Evolutionary conservation across 495 filamentous ascomycete species (phyloP).

Genomic region (Arthonia radiata): DNA sequence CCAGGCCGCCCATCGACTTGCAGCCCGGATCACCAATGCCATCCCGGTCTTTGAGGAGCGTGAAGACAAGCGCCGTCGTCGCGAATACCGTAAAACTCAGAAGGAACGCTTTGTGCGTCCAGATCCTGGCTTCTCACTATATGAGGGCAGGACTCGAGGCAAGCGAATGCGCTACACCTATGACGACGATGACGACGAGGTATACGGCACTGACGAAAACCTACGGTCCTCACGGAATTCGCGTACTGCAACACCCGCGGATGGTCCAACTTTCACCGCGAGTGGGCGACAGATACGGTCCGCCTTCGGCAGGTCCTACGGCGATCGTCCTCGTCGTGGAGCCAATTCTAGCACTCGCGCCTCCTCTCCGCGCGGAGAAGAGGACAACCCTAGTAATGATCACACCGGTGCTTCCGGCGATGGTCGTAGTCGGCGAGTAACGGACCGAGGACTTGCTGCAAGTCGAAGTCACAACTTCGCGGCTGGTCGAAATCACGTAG

Average conservation of each 20-base stretch:
- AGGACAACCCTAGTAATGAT: conserved; percentile 6
- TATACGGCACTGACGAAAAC: conserved; percentile 36
- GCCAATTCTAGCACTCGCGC: too few species aligned
- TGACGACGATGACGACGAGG: conserved; percentile 39
- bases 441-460: conserved; percentile 2
- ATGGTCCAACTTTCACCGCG: conserved; percentile 62
- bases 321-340: too few species aligned
- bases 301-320: conserved; percentile 52
- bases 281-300: conserved; percentile 70
- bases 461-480: conserved; percentile 10
- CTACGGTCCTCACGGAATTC: conserved; percentile 58
- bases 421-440: conserved; percentile 1
- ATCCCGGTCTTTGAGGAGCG: conserved; percentile 87
- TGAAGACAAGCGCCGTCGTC: conserved; percentile 84
- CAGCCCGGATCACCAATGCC: conserved; percentile 50
- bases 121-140: conserved; percentile 72
- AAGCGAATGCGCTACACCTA: conserved; percentile 92
- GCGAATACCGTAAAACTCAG: conserved; percentile 68
- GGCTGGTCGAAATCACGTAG: conserved; percentile 21
- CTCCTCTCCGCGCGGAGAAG: conserved; percentile 27
- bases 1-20: conserved; percentile 49
- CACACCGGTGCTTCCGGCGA: conserved; percentile 11
- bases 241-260: conserved; percentile 39
- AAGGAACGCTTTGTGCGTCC: conserved; percentile 75
- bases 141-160: conserved; percentile 86